Conservation (phyloP, 108 stramenopile species). For the Phaeodactylum tricornutum region DNA sequence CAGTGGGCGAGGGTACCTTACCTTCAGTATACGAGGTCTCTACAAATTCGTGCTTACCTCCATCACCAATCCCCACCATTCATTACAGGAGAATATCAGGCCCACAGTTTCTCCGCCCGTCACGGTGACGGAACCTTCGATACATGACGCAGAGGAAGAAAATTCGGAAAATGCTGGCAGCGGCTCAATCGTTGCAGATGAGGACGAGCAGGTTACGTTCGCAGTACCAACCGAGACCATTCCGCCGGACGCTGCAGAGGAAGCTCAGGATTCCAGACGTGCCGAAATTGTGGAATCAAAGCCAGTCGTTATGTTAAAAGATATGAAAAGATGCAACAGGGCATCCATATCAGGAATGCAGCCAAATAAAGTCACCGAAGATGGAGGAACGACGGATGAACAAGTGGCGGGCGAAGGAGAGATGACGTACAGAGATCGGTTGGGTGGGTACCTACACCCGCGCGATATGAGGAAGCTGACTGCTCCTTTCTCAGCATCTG, state of each 20-base stretch:
- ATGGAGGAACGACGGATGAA: not conserved
- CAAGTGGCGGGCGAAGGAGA: not conserved
- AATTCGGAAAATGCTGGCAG: not conserved
- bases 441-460: slow-evolving; percentile 79
- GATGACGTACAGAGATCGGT: slow-evolving; percentile 36
- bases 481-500: slow-evolving; percentile 75
- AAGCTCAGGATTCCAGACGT: too few species aligned
- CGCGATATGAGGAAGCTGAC: slow-evolving; percentile 81
- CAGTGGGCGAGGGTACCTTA: too few species aligned
- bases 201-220: not conserved
- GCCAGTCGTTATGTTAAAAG: too few species aligned
- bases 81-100: not conserved
- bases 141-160: not conserved
- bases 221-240: not conserved
- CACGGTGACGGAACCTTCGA: not conserved
- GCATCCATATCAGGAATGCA: not conserved
- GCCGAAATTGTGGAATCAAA: too few species aligned
- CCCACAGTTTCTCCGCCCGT: not conserved
- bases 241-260: not conserved
- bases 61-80: slow-evolving; percentile 9
- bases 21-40: slow-evolving; percentile 44
- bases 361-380: not conserved
- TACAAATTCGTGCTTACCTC: slow-evolving; percentile 49
- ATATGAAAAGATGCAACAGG: too few species aligned
- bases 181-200: not conserved